Conservation (phyloP, 768 basidiomycete genomes). For the Candolleomyces eurysporus region DNA sequence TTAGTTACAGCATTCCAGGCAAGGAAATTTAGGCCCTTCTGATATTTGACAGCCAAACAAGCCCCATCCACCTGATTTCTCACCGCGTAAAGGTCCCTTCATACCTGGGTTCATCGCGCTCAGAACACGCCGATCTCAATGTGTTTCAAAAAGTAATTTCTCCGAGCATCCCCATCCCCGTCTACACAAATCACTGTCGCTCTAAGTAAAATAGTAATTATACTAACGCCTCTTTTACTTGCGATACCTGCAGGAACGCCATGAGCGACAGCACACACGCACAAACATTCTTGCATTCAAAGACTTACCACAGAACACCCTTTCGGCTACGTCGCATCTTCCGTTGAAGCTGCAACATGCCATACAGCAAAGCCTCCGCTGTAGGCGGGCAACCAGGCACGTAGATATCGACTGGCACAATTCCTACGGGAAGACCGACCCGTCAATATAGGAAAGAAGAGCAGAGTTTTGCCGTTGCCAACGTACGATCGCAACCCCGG, state of each 20-base stretch:
- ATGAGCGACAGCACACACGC: not conserved
- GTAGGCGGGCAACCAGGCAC: constrained; percentile 94
- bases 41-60: constrained; percentile 4
- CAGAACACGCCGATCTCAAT: not conserved
- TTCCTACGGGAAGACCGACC: constrained; percentile 46
- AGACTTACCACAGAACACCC: constrained; percentile 76
- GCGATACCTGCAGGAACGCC: constrained; percentile 44
- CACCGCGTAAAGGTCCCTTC: not conserved
- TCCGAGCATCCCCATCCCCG: not conserved
- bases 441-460: constrained; percentile 6
- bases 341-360: constrained; percentile 94
- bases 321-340: constrained; percentile 92
- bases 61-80: constrained; percentile 4
- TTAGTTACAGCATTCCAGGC: constrained; percentile 8
- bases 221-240: constrained; percentile 33
- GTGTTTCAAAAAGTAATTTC: not conserved
- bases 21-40: constrained; percentile 1
- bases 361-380: constrained; percentile 96
- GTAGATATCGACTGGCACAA: constrained; percentile 98
- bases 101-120: not conserved
- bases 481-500: constrained; percentile 92
- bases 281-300: not conserved
- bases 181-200: constrained; percentile 1
- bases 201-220: constrained; percentile 3
- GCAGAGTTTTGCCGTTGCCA: not conserved